These are phyloP conservation scores for Cyberlindnera mycetangii DNA, from an alignment of 805 yeast genomes.

Conservation along the genomic window DNA sequence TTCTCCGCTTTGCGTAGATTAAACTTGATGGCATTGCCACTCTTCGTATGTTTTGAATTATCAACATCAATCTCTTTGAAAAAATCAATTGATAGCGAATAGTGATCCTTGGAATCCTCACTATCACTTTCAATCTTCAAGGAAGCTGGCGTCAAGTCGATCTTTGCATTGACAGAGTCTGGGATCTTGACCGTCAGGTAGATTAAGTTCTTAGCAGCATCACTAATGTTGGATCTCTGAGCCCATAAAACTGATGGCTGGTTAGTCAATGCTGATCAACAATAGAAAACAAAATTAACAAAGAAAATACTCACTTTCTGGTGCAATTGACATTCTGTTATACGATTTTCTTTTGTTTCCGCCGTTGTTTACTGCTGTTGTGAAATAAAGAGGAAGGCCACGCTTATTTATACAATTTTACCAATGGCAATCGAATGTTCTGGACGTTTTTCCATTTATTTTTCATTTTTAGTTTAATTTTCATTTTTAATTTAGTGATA, in stretches of 20 bases:
- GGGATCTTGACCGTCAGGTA: constrained; percentile 71
- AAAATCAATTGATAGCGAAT: constrained; percentile 70
- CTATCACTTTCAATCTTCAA: constrained; percentile 54
- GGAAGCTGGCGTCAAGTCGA: constrained; percentile 54
- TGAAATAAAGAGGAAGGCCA: too few species aligned
- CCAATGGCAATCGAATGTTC: background rate
- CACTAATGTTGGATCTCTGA: constrained; percentile 83
- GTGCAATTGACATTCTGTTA: constrained; percentile 29
- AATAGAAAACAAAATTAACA: too few species aligned
- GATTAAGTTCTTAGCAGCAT: constrained; percentile 68
- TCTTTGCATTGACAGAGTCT: constrained; percentile 61
- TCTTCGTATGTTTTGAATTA: constrained; percentile 52
- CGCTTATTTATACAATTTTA: too few species aligned
- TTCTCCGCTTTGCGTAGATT: constrained; percentile 67
- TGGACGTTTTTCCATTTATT: background rate
- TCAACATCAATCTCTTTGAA: constrained; percentile 71
- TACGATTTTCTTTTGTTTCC: background rate
- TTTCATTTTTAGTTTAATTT: too few species aligned
- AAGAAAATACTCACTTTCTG: constrained; percentile 19
- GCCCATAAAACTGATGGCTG: constrained; percentile 76
- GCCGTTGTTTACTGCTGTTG: background rate
- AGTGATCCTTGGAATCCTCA: constrained; percentile 42
- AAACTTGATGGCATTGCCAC: constrained; percentile 56
- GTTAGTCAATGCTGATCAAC: constrained; percentile 1
- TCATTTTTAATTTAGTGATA: too few species aligned